phyloP scores from a whole-genome alignment of 2,329 filamentous ascomycete species.

The Exophiala sp. region DNA sequence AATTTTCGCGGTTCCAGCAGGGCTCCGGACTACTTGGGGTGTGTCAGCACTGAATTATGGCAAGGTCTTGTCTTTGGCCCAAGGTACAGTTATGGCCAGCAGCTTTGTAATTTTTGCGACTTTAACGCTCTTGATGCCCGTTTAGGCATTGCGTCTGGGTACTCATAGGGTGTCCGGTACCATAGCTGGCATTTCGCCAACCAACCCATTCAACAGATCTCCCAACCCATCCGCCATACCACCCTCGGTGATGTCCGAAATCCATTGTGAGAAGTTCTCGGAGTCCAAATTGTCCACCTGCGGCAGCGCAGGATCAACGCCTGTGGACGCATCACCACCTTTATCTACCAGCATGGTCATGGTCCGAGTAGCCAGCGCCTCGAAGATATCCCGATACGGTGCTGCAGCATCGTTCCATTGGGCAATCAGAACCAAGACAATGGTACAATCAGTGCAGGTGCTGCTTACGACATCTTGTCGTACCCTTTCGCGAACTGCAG shows the following conservation, averaged over 20 bases:
- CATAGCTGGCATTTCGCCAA: neutral
- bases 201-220: neutral
- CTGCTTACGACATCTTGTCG: slow-evolving; percentile 27
- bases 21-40: too few species aligned
- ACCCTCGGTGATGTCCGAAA: neutral
- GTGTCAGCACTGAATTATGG: too few species aligned
- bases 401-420: slow-evolving; percentile 13
- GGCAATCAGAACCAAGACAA: neutral
- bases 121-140: too few species aligned
- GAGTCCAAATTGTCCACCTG: slow-evolving; percentile 21
- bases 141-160: too few species aligned
- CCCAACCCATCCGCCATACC: neutral
- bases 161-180: too few species aligned
- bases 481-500: slow-evolving; percentile 15
- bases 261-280: neutral
- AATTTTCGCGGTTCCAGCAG: too few species aligned
- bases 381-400: slow-evolving; percentile 36
- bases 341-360: slow-evolving; percentile 11
- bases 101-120: too few species aligned
- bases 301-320: neutral
- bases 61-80: too few species aligned
- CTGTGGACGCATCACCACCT: neutral
- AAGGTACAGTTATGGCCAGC: too few species aligned
- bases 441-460: slow-evolving; percentile 21
- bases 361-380: slow-evolving; percentile 26